Evolutionary conservation across 306 rosid species (phyloP).

Genomic region (Abrus precatorius): DNA sequence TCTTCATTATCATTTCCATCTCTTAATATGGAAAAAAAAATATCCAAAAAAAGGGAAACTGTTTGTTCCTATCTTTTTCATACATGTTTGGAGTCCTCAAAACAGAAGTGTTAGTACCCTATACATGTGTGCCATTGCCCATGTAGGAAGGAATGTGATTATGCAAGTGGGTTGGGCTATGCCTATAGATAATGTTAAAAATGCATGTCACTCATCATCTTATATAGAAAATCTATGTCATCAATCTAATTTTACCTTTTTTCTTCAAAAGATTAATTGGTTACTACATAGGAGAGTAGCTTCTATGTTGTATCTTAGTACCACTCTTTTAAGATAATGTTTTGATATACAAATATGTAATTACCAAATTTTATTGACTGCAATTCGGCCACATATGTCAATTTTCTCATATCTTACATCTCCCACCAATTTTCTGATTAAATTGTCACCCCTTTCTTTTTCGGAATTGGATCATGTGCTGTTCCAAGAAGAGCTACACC

Average conservation of each 20-base stretch:
- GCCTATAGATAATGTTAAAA: constrained; percentile 45
- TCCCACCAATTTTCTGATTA: background rate
- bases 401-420: constrained; percentile 34
- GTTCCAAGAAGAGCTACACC: background rate
- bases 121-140: background rate
- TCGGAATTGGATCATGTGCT: background rate
- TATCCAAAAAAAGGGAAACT: constrained; percentile 16
- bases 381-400: constrained; percentile 46
- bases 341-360: background rate
- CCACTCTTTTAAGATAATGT: constrained; percentile 41
- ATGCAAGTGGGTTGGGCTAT: constrained; percentile 26
- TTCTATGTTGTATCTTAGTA: background rate
- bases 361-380: constrained; percentile 10
- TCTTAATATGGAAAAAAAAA: constrained; percentile 22
- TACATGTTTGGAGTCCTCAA: constrained; percentile 16
- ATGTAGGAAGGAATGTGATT: background rate
- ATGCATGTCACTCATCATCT: constrained; percentile 29
- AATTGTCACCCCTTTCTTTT: constrained; percentile 20
- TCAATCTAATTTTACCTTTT: background rate
- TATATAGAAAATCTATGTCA: background rate
- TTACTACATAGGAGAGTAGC: background rate
- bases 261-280: background rate
- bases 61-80: constrained; percentile 36
- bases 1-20: constrained; percentile 56
- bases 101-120: background rate